phyloP scores from a whole-genome alignment of 495 filamentous ascomycete species.

The Podospora conica region DNA sequence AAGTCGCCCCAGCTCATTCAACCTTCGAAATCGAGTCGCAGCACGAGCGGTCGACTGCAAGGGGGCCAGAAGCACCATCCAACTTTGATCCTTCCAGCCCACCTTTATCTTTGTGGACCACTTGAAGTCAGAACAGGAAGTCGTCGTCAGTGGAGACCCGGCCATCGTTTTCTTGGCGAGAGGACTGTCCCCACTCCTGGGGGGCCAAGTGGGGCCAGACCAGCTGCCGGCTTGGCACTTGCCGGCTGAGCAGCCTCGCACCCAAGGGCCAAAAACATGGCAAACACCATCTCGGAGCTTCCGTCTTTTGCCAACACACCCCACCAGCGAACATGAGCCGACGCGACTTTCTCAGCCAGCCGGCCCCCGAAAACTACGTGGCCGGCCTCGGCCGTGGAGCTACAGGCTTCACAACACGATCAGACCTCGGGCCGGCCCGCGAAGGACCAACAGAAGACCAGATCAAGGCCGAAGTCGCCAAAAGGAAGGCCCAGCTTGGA shows the following conservation, averaged over 20 bases:
- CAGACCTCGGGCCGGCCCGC: constrained; percentile 90
- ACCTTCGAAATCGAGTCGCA: no score
- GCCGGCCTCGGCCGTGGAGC: constrained; percentile 96
- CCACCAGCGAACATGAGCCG: constrained; percentile 56
- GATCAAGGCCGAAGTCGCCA: constrained; percentile 93
- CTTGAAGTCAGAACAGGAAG: no score
- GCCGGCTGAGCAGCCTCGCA: neutral
- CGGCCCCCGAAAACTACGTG: constrained; percentile 96
- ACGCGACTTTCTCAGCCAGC: constrained; percentile 87
- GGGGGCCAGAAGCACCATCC: no score
- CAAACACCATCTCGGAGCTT: neutral
- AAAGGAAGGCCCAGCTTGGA: constrained; percentile 80
- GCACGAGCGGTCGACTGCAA: no score
- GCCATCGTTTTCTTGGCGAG: no score
- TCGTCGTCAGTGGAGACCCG: no score
- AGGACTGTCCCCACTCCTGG: no score
- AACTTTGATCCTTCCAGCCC: no score
- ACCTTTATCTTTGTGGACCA: no score
- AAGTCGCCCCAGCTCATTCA: no score
- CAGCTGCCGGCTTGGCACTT: neutral
- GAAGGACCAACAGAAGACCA: constrained; percentile 97
- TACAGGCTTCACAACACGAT: constrained; percentile 95
- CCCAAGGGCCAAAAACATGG: neutral
- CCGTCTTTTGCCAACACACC: neutral
- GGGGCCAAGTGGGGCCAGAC: neutral